Base-by-base conservation (phyloP, 2,329 filamentous ascomycete genomes). In the Aureobasidium namibiae region DNA sequence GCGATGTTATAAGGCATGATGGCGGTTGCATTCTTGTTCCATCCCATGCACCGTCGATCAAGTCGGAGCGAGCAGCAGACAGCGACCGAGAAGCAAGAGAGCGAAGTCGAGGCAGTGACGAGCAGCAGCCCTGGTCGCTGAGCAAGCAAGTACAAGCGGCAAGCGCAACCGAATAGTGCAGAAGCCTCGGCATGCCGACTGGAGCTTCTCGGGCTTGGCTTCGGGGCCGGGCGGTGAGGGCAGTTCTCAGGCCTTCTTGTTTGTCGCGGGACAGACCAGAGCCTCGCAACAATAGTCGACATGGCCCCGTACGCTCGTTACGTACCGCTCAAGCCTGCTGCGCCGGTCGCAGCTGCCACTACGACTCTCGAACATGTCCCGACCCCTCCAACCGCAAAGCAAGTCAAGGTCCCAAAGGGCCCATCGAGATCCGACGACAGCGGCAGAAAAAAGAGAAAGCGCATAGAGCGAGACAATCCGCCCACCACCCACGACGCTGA, bases 1-100 rank as follows among this genome's bases (percentile, higher is more conserved):
- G 85, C 84, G 70, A 88, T 87, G 67, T 86, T 87, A 78, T 87
- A 87, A 57, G 83, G 79, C 85, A 87, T 88, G 21, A 24, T 36
- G 38, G 18, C 26, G 49, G 38, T 38, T 36, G 42, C 48, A 56
- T 52, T 24, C 18, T 36, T 24, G 46, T 16, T 31, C 10, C 13
- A 14, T 21, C 26, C 26, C 9, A 26, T 14, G 45, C 9, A n/a
- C n/a, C n/a, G n/a, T 13, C 14, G 13, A 23, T 24, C 41, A 44
- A 13, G 41, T 16, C 41, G 23, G 21, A 48, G 45, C 29, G 13
- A 48, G 45, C 29, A 48, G 45, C 45, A 41, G 38, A 16, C 45
- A 41, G n/a, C 13, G 9, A 33, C 9, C 44, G 18, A 46, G 26
- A 26, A 29, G 44, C 26, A 29, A n/a, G 5, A 16, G 4, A 13